phyloP scores from a whole-genome alignment of 768 basidiomycete species.

The Boletus reticuloceps region DNA sequence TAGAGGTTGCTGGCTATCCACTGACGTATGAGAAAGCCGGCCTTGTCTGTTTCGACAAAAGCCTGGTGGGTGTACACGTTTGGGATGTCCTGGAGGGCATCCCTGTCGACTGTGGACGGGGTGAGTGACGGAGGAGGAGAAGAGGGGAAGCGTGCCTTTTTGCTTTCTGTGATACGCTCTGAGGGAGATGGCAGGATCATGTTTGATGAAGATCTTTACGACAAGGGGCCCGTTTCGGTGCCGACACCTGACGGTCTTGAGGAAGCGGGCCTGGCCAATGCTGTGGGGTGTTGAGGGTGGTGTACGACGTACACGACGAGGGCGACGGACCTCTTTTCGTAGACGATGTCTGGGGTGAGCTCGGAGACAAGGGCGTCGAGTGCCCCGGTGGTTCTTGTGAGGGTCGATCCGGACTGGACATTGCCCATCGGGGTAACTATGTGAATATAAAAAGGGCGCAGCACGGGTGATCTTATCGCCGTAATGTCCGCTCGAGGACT shows the following conservation, averaged over 20 bases:
- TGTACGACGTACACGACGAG: not conserved
- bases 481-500: not conserved
- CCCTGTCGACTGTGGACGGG: constrained; percentile 67
- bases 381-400: constrained; percentile 74
- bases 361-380: constrained; percentile 91
- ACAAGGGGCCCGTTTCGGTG: constrained; percentile 83
- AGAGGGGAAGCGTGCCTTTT: constrained; percentile 51
- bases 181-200: constrained; percentile 81
- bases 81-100: constrained; percentile 76
- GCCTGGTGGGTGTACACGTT: constrained; percentile 89
- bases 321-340: constrained; percentile 81
- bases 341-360: constrained; percentile 80
- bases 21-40: constrained; percentile 92
- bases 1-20: constrained; percentile 95
- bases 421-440: constrained; percentile 61
- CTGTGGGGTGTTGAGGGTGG: constrained; percentile 2
- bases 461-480: not conserved
- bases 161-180: constrained; percentile 70
- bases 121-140: not conserved
- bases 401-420: constrained; percentile 44
- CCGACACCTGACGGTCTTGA: constrained; percentile 86
- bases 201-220: constrained; percentile 94
- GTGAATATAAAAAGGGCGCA: not conserved
- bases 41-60: constrained; percentile 93
- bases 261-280: constrained; percentile 32